Conservation (phyloP, 2,329 filamentous ascomycete species). For the Penicillium brevicompactum region DNA sequence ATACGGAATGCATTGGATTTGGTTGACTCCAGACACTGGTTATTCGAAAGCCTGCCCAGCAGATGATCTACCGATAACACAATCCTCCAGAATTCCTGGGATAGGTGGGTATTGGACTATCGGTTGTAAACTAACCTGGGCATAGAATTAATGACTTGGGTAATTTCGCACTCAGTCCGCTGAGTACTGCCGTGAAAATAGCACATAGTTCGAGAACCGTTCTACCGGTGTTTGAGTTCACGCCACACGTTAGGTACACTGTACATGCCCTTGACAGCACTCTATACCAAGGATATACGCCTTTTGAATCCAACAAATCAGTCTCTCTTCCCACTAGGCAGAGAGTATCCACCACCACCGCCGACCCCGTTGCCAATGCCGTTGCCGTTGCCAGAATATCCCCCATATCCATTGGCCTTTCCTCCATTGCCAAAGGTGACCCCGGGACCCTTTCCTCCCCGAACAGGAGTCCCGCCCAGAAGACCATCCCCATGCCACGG, state of each 20-base stretch:
- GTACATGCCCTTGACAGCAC: conserved; percentile 8
- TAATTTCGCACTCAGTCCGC: no score
- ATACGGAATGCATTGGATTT: conserved; percentile 25
- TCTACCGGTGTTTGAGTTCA: background rate
- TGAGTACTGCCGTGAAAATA: no score
- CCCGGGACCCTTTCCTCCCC: conserved; percentile 46
- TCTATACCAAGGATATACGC: conserved; percentile 11
- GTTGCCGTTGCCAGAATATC: conserved; percentile 48
- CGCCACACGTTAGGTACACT: conserved; percentile 9
- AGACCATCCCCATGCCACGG: conserved; percentile 50
- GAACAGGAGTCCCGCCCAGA: conserved; percentile 47
- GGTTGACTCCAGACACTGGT: conserved; percentile 12
- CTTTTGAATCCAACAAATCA: conserved; percentile 23
- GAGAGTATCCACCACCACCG: conserved; percentile 36
- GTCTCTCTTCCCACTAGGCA: conserved; percentile 45
- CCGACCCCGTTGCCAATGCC: conserved; percentile 23
- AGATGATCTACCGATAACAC: no score
- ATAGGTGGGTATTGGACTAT: background rate
- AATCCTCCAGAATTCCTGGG: no score
- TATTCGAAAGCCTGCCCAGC: background rate
- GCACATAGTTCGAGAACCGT: background rate
- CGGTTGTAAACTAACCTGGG: no score
- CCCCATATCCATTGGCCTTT: conserved; percentile 58
- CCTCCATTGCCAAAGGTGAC: conserved; percentile 59
- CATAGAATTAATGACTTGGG: no score